Base-by-base conservation (phyloP, 306 rosid species). In the Biancaea sappan region DNA sequence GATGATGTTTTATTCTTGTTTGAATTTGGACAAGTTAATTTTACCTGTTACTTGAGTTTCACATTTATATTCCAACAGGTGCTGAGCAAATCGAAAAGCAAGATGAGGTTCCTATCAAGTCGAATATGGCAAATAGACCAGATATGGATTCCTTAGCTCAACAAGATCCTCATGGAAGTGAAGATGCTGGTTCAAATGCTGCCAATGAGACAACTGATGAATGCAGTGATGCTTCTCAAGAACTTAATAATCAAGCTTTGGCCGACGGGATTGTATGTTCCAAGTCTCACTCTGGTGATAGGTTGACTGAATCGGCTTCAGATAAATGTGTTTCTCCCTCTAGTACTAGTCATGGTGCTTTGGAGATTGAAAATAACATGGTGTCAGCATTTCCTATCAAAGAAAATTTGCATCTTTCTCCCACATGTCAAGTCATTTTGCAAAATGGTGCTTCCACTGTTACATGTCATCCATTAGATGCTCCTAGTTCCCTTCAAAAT, bases 141-240 rank as follows among this genome's bases (percentile, higher is more conserved):
- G 87, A 84, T 74, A 48, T 66, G 63, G 83, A 74, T 72, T 81
- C 87, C 66, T 72, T 84, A 21, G 75, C 89, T 72, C 72, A 75
- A 32, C 60, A 77, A 19, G 92, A 79, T 78, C 79, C 83, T 71
- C 77, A 16, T 41, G 79, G 83, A 79, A 72, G 76, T 65, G 89
- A 82, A 56, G 87, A 84, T 74, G 53, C 48, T 26, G 75, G 71
- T 82, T 82, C 77, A 61, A 79, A 48, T 70, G 76, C 51, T 73
- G 46, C 69, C 62, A 73, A 71, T 78, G 90, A 79, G 50, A 77
- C 46, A 25, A 65, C 80, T 46, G 73, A 77, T 70, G 91, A 81
- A 75, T 75, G 47, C 22, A 84, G 79, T 50, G 82, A 84, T 79
- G 85, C 86, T 52, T 75, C 83, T 72, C 81, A 77, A 58, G 85